Base-by-base conservation (phyloP, 2,329 filamentous ascomycete species). In the Stachybotrys echinatus region DNA sequence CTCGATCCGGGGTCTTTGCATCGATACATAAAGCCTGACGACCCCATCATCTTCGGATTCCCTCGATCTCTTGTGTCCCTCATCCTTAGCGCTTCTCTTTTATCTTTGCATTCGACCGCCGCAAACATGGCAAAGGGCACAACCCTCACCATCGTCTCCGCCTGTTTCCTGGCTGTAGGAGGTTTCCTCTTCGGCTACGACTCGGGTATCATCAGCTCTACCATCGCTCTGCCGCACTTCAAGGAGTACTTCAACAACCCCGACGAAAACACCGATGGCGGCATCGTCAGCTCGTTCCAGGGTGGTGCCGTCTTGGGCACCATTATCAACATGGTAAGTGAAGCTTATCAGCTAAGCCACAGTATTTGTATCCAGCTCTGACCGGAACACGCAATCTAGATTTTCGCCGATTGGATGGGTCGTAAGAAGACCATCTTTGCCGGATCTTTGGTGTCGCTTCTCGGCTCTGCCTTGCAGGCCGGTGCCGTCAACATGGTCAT, bases 161-260 rank as follows among this genome's bases (percentile, higher is more conserved):
- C 58, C 45, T 55, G 54, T 50, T 63, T 63, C 42, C 39, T 61
- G 27, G 59, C 58, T 22, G 52, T 61, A 18, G 60, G 60, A 40
- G 60, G 60, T 48, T 62, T 64, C 48, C 55, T 64, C 10, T 64
- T 76, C 46, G 74, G 74, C 21, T 77, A 75, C 59, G 74, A 77
- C 50, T 74, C 71, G 2, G 73, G 73, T 37, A 68, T 77, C 37
- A 65, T 76, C 43, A 73, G 69, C 19, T 61, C 59, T 8, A 61
- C 58, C 38, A 61, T 64, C 46, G 57, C 58, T 34, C 56, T 61
- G 3, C 53, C 51, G 5, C 51, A 54, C 21, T 64, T 63, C 4
- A 73, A 73, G 64, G 63, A 72, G 50, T 72, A 69, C 38, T 75
- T 76, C 51, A 55, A 60, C 14, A 66, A 69, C 40, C 73, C 71